Evolutionary conservation across 306 rosid genomes (phyloP).

Genomic region (Ochetophila trinervis): DNA sequence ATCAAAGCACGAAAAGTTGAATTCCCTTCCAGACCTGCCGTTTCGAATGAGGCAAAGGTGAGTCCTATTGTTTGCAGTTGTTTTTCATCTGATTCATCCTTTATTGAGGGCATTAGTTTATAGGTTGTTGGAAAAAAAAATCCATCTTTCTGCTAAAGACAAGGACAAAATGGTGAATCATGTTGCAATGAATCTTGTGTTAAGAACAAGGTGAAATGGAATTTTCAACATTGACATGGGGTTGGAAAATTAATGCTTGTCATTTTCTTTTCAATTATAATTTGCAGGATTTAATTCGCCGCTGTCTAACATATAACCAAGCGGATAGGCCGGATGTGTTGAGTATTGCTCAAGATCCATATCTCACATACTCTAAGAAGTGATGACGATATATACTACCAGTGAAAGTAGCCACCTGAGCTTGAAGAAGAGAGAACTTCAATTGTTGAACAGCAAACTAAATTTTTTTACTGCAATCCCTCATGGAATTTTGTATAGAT

Average conservation of each 20-base stretch:
- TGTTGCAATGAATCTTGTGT: too few species aligned
- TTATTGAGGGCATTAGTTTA: too few species aligned
- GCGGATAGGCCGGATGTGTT: conserved; percentile 90
- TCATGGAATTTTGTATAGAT: conserved; percentile 44
- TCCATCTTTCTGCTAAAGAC: too few species aligned
- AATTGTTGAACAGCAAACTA: not conserved
- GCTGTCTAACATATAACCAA: conserved; percentile 91
- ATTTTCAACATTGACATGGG: not conserved
- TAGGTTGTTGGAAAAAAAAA: too few species aligned
- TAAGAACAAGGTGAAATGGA: too few species aligned
- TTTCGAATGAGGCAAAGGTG: conserved; percentile 96
- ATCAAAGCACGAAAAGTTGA: conserved; percentile 96
- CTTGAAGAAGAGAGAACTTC: too few species aligned
- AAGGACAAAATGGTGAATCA: too few species aligned
- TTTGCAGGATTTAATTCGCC: conserved; percentile 75
- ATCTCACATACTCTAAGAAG: conserved; percentile 78
- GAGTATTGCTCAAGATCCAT: conserved; percentile 84
- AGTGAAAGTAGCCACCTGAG: too few species aligned
- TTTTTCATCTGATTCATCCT: too few species aligned
- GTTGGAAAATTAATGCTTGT: not conserved
- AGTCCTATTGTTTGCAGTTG: conserved; percentile 11
- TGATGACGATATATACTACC: conserved; percentile 7
- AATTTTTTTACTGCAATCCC: conserved; percentile 18
- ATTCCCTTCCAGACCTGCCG: conserved; percentile 82
- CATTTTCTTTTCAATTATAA: not conserved